Base-by-base conservation (phyloP, 192 early-diverging fungal genomes). In the Podila clonocystis region DNA sequence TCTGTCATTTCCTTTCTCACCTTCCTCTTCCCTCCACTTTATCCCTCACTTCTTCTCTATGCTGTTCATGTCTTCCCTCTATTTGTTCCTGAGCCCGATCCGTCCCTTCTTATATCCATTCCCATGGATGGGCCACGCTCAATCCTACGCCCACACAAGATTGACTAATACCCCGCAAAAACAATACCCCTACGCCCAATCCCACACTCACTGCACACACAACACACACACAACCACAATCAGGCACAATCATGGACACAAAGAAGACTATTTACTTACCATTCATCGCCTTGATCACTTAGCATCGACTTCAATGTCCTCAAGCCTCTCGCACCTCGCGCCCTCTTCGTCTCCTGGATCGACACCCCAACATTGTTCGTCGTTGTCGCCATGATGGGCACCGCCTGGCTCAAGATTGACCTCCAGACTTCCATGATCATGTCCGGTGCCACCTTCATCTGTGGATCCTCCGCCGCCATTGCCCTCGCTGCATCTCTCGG, bases 401-500 rank as follows among this genome's bases (percentile, higher is more conserved):
- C 72, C 65, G 70, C 55, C n/a, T 72, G 68, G 45, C 64, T 88
- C 31, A 78, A 79, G 29, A 88, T 88, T 41, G 87, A 88, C 59
- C 61, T 82, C 19, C 87, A 88, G 52, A 86, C 77, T 15, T 26
- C 78, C 34, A 86, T 88, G 36, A 86, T 88, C 70, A 85, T 88
- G 85, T 85, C 83, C 4, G 87, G 85, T 0, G 87, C 87, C 1
- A 88, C 85, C 33, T 88, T 86, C 60, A 88, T 86, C 52, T 88
- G 87, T 58, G 87, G 87, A 30, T 88, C 85, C 20, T 85, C 85
- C 15, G 76, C 76, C 17, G 87, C 85, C 29, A 85, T 88, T 67
- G 87, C 85, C 20, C 63, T 86, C 12, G 82, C 82, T 9, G 71
- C 84, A 2, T 79, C 74, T 5, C 74, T 88, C 67, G 84, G 85